Evolutionary conservation across 176 grass and related monocot genomes (phyloP).

Genomic region (Leersia perrieri): DNA sequence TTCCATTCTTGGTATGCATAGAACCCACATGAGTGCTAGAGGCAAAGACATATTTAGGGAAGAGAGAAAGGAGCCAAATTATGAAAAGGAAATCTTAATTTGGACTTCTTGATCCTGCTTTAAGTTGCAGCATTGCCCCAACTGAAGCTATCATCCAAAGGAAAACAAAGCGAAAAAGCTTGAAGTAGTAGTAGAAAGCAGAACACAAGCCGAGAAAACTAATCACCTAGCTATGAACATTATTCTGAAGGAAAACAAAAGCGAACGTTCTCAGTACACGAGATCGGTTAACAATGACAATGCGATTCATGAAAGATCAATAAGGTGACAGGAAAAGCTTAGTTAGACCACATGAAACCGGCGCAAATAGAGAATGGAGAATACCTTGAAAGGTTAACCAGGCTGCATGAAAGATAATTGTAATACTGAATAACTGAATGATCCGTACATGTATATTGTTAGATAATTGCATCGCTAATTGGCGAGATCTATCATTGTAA

Average conservation of each 20-base stretch:
- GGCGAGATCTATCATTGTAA: constrained; percentile 36
- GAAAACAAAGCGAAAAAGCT: constrained; percentile 34
- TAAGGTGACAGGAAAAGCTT: constrained; percentile 20
- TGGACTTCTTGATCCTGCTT: constrained; percentile 48
- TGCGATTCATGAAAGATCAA: neutral
- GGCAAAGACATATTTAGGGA: constrained; percentile 21
- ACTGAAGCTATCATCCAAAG: constrained; percentile 35
- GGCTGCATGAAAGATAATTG: neutral
- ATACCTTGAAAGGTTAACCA: neutral
- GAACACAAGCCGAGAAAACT: constrained; percentile 20
- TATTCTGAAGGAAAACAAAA: neutral
- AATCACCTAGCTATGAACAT: neutral
- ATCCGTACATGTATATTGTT: neutral
- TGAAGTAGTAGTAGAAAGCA: constrained; percentile 24
- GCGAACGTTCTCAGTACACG: neutral
- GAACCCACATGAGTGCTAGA: constrained; percentile 14
- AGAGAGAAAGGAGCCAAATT: constrained; percentile 23
- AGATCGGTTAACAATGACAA: constrained; percentile 3
- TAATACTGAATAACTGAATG: neutral
- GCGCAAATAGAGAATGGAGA: neutral
- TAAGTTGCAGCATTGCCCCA: constrained; percentile 35
- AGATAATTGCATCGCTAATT: neutral
- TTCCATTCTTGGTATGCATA: neutral
- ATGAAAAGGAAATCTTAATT: constrained; percentile 38
- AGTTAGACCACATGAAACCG: constrained; percentile 27